Conservation (phyloP, 2,329 filamentous ascomycete genomes). For the Penicillium brasilianum region DNA sequence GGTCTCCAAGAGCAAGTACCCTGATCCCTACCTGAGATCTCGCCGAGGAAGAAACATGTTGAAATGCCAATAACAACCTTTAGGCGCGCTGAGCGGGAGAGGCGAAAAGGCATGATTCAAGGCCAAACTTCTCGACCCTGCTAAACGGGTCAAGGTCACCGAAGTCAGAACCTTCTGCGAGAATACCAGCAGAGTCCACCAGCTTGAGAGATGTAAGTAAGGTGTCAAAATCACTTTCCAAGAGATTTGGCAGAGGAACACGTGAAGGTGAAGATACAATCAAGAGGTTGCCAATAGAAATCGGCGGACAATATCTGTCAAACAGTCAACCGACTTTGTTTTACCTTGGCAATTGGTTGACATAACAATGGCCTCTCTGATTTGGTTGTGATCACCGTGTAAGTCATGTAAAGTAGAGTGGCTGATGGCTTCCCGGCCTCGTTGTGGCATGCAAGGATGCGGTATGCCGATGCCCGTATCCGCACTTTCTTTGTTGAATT, state of each 20-base stretch:
- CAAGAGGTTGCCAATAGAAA: neutral
- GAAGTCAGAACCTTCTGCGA: neutral
- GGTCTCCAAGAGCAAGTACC: neutral
- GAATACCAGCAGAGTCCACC: neutral
- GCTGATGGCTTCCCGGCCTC: slow-evolving; percentile 10
- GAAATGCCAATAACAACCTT: slow-evolving; percentile 38
- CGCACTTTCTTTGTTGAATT: neutral
- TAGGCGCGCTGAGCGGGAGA: slow-evolving; percentile 40
- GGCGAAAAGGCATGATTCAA: slow-evolving; percentile 31
- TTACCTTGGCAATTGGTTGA: slow-evolving; percentile 1
- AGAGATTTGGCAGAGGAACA: neutral
- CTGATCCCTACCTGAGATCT: slow-evolving; percentile 35
- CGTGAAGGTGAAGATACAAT: no score
- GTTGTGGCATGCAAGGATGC: slow-evolving; percentile 15
- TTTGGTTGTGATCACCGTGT: slow-evolving; percentile 16
- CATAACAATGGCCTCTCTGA: slow-evolving; percentile 14
- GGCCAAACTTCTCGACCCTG: neutral
- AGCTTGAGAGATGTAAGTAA: neutral
- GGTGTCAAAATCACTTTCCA: no score
- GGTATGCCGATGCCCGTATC: neutral
- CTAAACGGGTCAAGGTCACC: neutral
- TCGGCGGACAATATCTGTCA: neutral
- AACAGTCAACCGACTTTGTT: neutral
- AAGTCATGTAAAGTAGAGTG: slow-evolving; percentile 10
- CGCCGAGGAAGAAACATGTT: slow-evolving; percentile 39